phyloP scores from a whole-genome alignment of 139 green algal species.

The Nannochloris sp. region DNA sequence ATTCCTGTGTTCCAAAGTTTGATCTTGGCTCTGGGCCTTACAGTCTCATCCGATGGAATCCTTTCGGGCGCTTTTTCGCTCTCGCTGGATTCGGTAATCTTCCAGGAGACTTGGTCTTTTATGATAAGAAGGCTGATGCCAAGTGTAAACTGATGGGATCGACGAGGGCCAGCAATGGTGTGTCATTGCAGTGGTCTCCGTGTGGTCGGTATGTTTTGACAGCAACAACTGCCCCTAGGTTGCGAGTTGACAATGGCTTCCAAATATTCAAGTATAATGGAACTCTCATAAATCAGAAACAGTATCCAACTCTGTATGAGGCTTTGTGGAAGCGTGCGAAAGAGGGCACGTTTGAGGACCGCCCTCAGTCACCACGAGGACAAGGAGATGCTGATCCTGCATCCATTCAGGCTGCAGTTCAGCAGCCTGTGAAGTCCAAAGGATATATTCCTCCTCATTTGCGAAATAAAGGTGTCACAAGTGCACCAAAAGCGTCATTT shows the following conservation, averaged over 20 bases:
- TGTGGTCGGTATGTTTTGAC: conserved; percentile 74
- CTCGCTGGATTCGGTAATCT: conserved; percentile 78
- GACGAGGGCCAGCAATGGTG: conserved; percentile 40
- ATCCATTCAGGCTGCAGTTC: conserved; percentile 2
- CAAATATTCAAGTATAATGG: conserved; percentile 75
- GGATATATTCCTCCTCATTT: conserved; percentile 49
- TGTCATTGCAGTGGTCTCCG: conserved; percentile 76
- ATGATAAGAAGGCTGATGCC: conserved; percentile 67
- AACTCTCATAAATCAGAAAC: conserved; percentile 28
- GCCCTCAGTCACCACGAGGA: conserved; percentile 45
- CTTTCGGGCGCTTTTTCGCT: conserved; percentile 69
- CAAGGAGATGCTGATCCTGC: conserved; percentile 22
- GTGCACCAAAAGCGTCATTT: conserved; percentile 30
- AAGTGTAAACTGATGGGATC: conserved; percentile 66
- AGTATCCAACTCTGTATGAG: conserved; percentile 61
- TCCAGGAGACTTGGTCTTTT: conserved; percentile 86
- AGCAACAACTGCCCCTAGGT: conserved; percentile 70
- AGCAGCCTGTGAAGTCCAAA: conserved; percentile 10
- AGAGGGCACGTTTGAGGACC: conserved; percentile 41
- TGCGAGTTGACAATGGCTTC: conserved; percentile 92
- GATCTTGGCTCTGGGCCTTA: conserved; percentile 58
- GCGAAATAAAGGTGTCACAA: conserved; percentile 14
- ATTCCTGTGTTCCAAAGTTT: conserved; percentile 47
- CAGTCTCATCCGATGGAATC: conserved; percentile 79
- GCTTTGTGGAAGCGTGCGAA: conserved; percentile 48